Base-by-base conservation (phyloP, 2,329 filamentous ascomycete species). In the Botrytis byssoidea region DNA sequence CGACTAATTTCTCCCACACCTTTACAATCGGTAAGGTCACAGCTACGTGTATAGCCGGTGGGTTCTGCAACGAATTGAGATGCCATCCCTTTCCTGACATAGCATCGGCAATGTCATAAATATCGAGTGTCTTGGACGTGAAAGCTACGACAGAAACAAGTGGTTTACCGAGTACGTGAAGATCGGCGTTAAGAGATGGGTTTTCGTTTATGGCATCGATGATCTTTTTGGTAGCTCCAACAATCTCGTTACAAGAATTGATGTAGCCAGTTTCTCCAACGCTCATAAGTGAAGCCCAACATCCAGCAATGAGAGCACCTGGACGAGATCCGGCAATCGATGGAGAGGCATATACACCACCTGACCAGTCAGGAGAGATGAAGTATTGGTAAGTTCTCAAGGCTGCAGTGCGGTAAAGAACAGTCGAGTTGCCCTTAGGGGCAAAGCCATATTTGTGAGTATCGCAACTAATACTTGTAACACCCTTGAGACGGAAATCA, bases 401-500 rank as follows among this genome's bases (percentile, higher is more conserved):
- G 65, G 88, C 85, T 48, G 91, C 88, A 64, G 90, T 92, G 79
- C 96, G 93, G 87, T 99, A 99, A 60, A 99, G 87, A 22, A 97
- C 88, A 1, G 94, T 96, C 70, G 92, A 96, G 87, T 97, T 99
- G 78, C 96, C 96, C 85, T 99, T 99, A 71, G 96, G 96, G 1
- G 96, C 96, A 81, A 99, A 99, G 55, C 96, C 96, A 82, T 99
- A 99, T 83, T 99, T 99, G 88, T 99, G 96, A 4, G 96, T 99
- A 82, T 99, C 96, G 82, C 95, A 97, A 77, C 91, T 94, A 83
- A 99, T 98, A 82, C 92, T 95, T 5, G 95, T 98, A 55, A 99
- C 96, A 79, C 96, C 96, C 78, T 93, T 94, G 74, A 97, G 90
- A 73, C 93, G 90, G 88, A 99, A 99, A 83, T 99, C 96, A 81